phyloP scores from a whole-genome alignment of 73 alveolate genomes.

The Paramecium primaurelia region DNA sequence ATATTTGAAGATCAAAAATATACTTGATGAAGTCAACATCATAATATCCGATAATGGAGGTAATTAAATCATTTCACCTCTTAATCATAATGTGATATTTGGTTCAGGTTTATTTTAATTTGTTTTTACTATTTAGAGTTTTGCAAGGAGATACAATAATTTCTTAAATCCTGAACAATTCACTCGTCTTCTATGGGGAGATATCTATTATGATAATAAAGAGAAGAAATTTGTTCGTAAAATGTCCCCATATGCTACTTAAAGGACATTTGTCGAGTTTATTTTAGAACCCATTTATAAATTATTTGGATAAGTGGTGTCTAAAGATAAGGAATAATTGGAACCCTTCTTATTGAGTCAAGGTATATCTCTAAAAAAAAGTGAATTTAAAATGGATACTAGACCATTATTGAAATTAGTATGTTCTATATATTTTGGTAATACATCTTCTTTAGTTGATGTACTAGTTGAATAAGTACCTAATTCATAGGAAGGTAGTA shows the following conservation, averaged over 20 bases:
- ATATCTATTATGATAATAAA: slow-evolving; percentile 88
- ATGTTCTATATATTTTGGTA: slow-evolving; percentile 80
- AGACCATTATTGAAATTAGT: slow-evolving; percentile 91
- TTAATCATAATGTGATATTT: slow-evolving; percentile 89
- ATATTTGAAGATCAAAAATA: slow-evolving; percentile 93
- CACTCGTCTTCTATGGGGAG: slow-evolving; percentile 98
- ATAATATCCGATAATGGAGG: slow-evolving; percentile 64
- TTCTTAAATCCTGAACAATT: slow-evolving; percentile 76
- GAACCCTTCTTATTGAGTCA: slow-evolving; percentile 76
- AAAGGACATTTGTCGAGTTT: slow-evolving; percentile 92
- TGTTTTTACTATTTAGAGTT: slow-evolving; percentile 89
- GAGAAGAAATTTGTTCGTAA: slow-evolving; percentile 77
- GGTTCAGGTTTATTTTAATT: slow-evolving; percentile 89
- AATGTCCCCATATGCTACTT: slow-evolving; percentile 70
- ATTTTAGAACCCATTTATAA: slow-evolving; percentile 95
- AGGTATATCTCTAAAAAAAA: slow-evolving; percentile 77
- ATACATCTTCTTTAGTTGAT: slow-evolving; percentile 74
- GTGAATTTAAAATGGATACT: slow-evolving; percentile 85
- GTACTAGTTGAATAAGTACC: slow-evolving; percentile 80
- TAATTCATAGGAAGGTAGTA: slow-evolving; percentile 83
- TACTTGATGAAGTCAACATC: slow-evolving; percentile 91
- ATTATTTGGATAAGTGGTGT: slow-evolving; percentile 74
- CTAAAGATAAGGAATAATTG: slow-evolving; percentile 87
- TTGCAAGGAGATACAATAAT: slow-evolving; percentile 78
- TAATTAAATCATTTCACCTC: slow-evolving; percentile 76